phyloP scores from a whole-genome alignment of 805 yeast genomes.

The Lipomyces chichibuensis region DNA sequence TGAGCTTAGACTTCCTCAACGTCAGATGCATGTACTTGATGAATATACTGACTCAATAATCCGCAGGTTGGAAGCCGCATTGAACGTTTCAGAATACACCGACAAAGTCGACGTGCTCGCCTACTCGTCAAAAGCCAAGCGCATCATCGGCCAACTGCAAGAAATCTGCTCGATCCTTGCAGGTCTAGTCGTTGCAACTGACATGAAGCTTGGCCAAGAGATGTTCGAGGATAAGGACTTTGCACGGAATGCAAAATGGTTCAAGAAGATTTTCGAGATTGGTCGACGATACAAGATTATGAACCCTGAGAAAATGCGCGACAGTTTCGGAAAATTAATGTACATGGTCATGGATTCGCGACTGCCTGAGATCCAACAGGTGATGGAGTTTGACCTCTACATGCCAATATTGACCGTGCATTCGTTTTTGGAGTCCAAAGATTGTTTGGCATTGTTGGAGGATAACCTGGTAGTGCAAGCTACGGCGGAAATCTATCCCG shows the following conservation, averaged over 20 bases:
- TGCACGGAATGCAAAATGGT: conserved; percentile 72
- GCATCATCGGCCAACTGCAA: conserved; percentile 70
- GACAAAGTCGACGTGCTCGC: conserved; percentile 74
- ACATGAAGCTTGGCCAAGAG: conserved; percentile 68
- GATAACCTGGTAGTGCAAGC: conserved; percentile 66
- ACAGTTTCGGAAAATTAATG: conserved; percentile 75
- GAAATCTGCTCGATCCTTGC: conserved; percentile 79
- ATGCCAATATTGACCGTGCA: conserved; percentile 70
- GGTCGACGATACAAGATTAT: conserved; percentile 80
- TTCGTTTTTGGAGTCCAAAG: conserved; percentile 50
- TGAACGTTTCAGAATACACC: conserved; percentile 77
- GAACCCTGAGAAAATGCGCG: conserved; percentile 83
- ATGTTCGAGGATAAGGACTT: conserved; percentile 69
- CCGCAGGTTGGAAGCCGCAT: conserved; percentile 60
- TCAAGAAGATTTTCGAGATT: conserved; percentile 68
- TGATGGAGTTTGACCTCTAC: conserved; percentile 75
- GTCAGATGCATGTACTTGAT: not conserved
- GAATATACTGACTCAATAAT: not conserved
- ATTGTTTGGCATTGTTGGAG: conserved; percentile 51
- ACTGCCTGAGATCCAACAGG: conserved; percentile 66
- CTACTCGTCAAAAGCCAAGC: conserved; percentile 66
- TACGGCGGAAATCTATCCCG: conserved; percentile 66
- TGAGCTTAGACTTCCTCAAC: not conserved
- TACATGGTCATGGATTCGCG: conserved; percentile 84
- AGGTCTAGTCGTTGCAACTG: conserved; percentile 77